Base-by-base conservation (phyloP, 1,284 basidiomycete species). In the Apiotrichum laibachii region DNA sequence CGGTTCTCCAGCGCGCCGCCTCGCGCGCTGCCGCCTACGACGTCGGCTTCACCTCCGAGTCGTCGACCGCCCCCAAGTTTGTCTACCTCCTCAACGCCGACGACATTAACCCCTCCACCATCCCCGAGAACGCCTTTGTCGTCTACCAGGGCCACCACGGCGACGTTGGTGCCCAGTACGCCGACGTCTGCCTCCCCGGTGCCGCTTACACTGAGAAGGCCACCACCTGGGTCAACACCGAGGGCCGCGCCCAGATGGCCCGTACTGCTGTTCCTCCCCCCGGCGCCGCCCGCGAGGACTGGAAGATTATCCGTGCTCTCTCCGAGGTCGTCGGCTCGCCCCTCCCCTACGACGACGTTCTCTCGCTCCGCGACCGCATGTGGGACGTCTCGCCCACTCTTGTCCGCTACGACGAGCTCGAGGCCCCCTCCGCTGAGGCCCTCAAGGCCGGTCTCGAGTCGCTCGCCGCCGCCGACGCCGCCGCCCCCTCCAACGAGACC, bases 121-220 rank as follows among this genome's bases (percentile, higher is more conserved):
- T 99, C 64, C 94, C 96, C 35, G 82, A 86, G 63, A 86, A 94
- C 71, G 93, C 95, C 1, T 99, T 99, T 72, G 95, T 99, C 48
- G 95, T 99, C 16, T 99, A 99, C 81, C 96, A 99, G 78, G 96
- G 96, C 48, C 95, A 98, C 79, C 95, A 99, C 75, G 96, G 96
- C 76, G 96, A 99, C 76, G 83, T 92, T 46, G 95, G 96, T 53
- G 96, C 96, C 4, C 91, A 94, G 72, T 88, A 94, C 53, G 96
- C 96, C 19, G 95, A 99, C 76, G 93, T 99, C 60, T 92, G 90
- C 76, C 81, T 99, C 45, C 96, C 96, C 46, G 92, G 86, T 31
- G 85, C 89, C 26, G 95, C 95, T 2, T 98, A 98, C 81, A 99
- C 95, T 2, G 96, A 99, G 81, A 99, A 99, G 81, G 83, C 85